Base-by-base conservation (phyloP, 1,139 yeast species). In the Blastobotrys illinoisensis region DNA sequence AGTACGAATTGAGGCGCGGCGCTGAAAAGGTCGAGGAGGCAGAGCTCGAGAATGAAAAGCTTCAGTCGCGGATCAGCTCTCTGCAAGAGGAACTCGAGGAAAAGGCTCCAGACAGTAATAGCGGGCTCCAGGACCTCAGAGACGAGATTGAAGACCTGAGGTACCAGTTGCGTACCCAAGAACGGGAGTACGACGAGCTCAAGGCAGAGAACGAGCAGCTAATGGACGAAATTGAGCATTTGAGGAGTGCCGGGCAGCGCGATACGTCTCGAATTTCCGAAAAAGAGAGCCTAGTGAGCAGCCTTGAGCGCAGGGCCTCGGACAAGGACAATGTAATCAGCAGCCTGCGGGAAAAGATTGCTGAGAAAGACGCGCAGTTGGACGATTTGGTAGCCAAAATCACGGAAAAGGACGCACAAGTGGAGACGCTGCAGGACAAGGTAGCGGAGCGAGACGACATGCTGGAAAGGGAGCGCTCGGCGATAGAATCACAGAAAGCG, bases 171-270 rank as follows among this genome's bases (percentile, higher is more conserved):
- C 48, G 57, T 23, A 57, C 62, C 28, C 63, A 48, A 47, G 58
- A 47, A 40, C 59, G 54, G 52, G 51, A 47, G 20, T 51, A 54
- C 19, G 55, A 62, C 50, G 60, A 63, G 28, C 58, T 64, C 54
- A 68, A 70, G 48, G 58, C 56, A 1, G 64, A 64, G 49, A 50
- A 59, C 36, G 62, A 64, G 43, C 52, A 58, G 19, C 64, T 60
- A 47, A 45, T 63, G 19, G 53, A 54, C n/a, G 52, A 54, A n/a
- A 32, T 32, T n/a, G 40, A 32, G 40, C 16, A 6, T 4, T 7
- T 32, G 16, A 32, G 44, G 20, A 5, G 32, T 5, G 40, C 40
- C 7, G 46, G 14, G 4, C 36, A 40, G 20, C 6, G 36, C 7
- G 28, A 20, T 19, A 16, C 48, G 13, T 13, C 21, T 43, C 13